Evolutionary conservation across 305 asterid genomes (phyloP).

Genomic region (Rubia occidens): DNA sequence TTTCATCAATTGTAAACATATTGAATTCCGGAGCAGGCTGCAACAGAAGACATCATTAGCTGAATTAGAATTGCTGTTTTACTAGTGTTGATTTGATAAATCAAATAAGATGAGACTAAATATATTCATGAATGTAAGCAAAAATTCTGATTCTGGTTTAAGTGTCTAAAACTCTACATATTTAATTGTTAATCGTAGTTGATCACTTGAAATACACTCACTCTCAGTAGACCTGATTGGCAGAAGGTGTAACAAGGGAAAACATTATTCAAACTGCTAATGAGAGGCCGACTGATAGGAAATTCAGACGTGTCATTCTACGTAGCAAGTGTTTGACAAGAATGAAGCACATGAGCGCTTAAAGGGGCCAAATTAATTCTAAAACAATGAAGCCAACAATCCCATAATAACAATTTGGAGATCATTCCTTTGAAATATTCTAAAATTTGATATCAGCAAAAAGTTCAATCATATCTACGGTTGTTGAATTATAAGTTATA

Average conservation of each 20-base stretch:
- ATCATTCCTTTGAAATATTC: background rate
- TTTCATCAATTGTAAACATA: slow-evolving; percentile 60
- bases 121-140: background rate
- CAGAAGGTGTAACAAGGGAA: background rate
- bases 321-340: background rate
- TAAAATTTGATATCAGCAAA: background rate
- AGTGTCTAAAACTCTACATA: background rate
- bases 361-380: background rate
- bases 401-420: background rate
- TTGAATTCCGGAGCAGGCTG: slow-evolving; percentile 54
- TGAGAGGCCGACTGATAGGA: background rate
- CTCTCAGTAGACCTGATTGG: background rate
- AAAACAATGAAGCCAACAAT: background rate
- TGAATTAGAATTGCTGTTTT: background rate
- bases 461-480: background rate
- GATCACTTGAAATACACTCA: background rate
- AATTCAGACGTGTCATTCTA: background rate
- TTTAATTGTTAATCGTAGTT: background rate
- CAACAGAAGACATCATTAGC: slow-evolving; percentile 11
- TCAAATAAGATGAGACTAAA: background rate
- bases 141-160: background rate
- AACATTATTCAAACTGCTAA: background rate
- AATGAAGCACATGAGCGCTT: background rate
- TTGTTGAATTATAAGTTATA: too few relatives aligned
- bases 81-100: background rate